Conservation (phyloP, 2,329 filamentous ascomycete species). For the Pseudofabraea citricarpa region DNA sequence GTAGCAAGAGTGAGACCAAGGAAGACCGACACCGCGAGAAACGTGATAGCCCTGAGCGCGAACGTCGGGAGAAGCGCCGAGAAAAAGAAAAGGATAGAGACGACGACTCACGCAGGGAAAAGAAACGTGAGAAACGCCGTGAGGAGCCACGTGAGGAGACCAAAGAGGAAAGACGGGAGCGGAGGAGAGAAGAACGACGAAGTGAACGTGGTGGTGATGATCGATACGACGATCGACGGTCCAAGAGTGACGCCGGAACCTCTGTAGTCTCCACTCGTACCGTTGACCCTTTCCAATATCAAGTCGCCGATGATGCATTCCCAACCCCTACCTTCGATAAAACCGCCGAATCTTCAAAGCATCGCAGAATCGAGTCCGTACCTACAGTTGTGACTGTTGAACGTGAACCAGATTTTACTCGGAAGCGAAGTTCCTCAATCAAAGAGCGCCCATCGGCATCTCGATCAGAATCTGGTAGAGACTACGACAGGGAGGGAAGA, state of each 20-base stretch:
- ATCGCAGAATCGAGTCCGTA: slow-evolving; percentile 12
- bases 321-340: slow-evolving; percentile 36
- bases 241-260: slow-evolving; percentile 25
- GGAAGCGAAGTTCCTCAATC: slow-evolving; percentile 19
- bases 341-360: slow-evolving; percentile 22
- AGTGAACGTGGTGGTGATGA: slow-evolving; percentile 11
- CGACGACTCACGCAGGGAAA: slow-evolving; percentile 14
- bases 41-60: slow-evolving; percentile 17
- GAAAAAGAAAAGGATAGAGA: slow-evolving; percentile 22
- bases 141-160: slow-evolving; percentile 7
- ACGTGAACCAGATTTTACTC: slow-evolving; percentile 40
- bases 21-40: slow-evolving; percentile 18
- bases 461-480: slow-evolving; percentile 10
- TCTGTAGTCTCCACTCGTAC: slow-evolving; percentile 19
- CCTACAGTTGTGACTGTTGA: slow-evolving; percentile 49
- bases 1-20: slow-evolving; percentile 14
- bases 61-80: slow-evolving; percentile 18
- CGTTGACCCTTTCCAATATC: slow-evolving; percentile 55
- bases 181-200: slow-evolving; percentile 16
- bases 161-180: slow-evolving; percentile 8
- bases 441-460: slow-evolving; percentile 14
- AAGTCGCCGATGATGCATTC: slow-evolving; percentile 49
- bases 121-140: slow-evolving; percentile 31
- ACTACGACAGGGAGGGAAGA: slow-evolving; percentile 11
- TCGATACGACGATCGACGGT: slow-evolving; percentile 13